Percentiles rank a stretch among this genome's conserved stretches.
phyloP scores from a whole-genome alignment of 2,329 filamentous ascomycete genomes.

The Penicillium expansum region DNA sequence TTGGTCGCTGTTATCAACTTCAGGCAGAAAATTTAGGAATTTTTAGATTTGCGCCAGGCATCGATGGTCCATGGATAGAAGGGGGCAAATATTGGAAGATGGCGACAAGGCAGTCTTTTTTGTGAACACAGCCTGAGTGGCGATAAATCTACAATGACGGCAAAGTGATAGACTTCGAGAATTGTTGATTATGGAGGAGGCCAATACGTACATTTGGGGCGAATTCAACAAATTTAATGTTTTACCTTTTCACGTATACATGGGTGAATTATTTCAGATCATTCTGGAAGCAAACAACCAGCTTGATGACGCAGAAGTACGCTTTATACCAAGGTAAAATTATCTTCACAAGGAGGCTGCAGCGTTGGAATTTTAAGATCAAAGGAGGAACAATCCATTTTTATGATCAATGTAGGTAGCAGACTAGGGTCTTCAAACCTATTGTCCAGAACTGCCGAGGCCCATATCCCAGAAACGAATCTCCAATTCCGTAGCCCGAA shows the following conservation, averaged over 20 bases:
- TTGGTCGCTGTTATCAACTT: not conserved
- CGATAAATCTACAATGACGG: not conserved
- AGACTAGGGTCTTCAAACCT: not conserved
- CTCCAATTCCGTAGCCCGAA: conserved; percentile 80
- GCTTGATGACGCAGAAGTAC: not conserved
- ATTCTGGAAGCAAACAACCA: not conserved
- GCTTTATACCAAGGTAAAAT: not conserved
- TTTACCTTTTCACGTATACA: no score
- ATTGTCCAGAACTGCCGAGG: conserved; percentile 29
- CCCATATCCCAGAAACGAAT: conserved; percentile 74
- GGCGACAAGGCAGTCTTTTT: not conserved
- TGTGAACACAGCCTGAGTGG: not conserved
- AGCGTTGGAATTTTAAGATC: not conserved
- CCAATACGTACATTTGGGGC: not conserved
- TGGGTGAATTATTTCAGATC: not conserved
- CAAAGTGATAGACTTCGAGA: not conserved
- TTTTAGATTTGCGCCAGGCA: not conserved
- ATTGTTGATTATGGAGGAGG: not conserved
- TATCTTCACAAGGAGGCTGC: not conserved
- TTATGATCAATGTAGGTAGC: not conserved
- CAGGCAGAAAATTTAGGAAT: not conserved
- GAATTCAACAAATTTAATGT: not conserved
- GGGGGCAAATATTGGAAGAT: conserved; percentile 1
- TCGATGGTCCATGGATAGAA: not conserved
- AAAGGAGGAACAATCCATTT: not conserved